These are phyloP conservation scores for Tricholoma sp. DNA, from an alignment of 768 basidiomycete genomes.

Conservation along the genomic window DNA sequence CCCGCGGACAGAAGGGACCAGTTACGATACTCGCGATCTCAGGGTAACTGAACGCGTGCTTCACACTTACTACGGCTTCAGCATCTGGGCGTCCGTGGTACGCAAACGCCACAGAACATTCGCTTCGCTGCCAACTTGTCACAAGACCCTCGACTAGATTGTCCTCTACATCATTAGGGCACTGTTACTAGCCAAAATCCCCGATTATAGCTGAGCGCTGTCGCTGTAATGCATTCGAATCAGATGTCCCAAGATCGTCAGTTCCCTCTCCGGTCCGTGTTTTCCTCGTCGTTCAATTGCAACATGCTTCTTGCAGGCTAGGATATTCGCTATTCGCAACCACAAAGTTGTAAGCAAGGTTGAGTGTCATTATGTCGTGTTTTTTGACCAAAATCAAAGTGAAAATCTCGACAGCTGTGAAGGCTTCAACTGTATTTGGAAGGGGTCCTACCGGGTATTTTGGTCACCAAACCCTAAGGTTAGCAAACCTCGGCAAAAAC, in stretches of 20 bases:
- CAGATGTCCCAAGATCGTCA: not conserved
- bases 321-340: not conserved
- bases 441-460: not conserved
- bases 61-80: not conserved
- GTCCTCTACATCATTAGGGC: not conserved
- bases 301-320: not conserved
- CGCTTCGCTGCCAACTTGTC: not conserved
- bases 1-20: not conserved
- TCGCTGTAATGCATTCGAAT: not conserved
- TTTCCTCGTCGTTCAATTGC: not conserved
- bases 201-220: not conserved
- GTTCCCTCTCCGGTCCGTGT: not conserved
- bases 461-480: not conserved
- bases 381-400: not conserved
- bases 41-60: not conserved
- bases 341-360: not conserved
- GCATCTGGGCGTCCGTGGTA: not conserved
- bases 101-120: not conserved
- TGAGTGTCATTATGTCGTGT: not conserved
- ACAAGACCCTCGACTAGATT: not conserved
- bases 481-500: not conserved
- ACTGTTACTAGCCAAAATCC: not conserved
- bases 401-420: not conserved
- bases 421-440: not conserved
- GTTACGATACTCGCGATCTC: not conserved